These are phyloP conservation scores for Chaetomiaceae sp. DNA, from an alignment of 2,329 filamentous ascomycete genomes.

Conservation along the genomic window DNA sequence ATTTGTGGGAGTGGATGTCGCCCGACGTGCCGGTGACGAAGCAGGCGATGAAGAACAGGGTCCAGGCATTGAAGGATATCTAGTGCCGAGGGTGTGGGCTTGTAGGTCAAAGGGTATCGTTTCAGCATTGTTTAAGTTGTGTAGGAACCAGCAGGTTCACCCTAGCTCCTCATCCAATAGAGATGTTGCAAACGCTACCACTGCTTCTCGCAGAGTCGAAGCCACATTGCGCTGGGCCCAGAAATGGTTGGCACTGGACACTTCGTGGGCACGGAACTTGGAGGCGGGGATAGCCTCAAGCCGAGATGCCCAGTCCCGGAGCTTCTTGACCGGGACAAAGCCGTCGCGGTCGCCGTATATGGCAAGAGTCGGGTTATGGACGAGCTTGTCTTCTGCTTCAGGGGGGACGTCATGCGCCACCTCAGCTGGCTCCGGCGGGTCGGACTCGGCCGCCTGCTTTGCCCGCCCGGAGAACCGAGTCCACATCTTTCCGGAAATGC, in stretches of 20 bases:
- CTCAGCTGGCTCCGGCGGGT: conserved; percentile 11
- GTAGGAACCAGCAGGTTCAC: not conserved
- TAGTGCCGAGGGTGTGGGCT: too few species aligned
- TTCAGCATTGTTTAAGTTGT: not conserved
- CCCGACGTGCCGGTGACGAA: conserved; percentile 17
- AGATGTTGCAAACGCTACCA: conserved; percentile 29
- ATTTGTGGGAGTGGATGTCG: conserved; percentile 33
- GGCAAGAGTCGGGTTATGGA: conserved; percentile 58
- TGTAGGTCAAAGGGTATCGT: too few species aligned
- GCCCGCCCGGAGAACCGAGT: conserved; percentile 14
- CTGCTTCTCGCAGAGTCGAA: conserved; percentile 31
- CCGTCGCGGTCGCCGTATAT: conserved; percentile 26
- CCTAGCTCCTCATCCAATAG: conserved; percentile 18
- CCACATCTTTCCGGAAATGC: conserved; percentile 23
- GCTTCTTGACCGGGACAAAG: conserved; percentile 24
- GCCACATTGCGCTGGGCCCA: conserved; percentile 46
- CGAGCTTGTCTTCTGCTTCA: conserved; percentile 51
- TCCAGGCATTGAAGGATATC: conserved; percentile 16
- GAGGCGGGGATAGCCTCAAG: conserved; percentile 40
- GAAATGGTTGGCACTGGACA: conserved; percentile 50
- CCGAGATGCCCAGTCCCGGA: conserved; percentile 34
- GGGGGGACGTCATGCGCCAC: conserved; percentile 6
- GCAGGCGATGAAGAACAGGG: conserved; percentile 26
- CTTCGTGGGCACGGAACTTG: conserved; percentile 39
- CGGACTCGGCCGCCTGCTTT: conserved; percentile 3